A percentile compares a stretch with the other conserved stretches of the same genome.
Conservation (phyloP, 108 stramenopile species). For the Fistulifera solaris region DNA sequence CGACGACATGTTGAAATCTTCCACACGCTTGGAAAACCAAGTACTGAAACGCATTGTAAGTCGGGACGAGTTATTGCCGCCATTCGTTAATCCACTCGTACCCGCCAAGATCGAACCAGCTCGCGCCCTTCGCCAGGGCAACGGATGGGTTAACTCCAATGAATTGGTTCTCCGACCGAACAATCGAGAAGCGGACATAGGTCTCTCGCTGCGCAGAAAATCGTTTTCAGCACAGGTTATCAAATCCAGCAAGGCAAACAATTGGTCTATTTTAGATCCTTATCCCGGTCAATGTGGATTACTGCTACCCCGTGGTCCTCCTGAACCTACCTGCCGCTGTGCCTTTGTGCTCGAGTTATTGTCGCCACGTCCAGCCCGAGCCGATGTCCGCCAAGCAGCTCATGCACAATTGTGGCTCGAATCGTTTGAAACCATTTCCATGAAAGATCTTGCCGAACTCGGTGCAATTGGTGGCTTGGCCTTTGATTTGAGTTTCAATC, state of each 20-base stretch:
- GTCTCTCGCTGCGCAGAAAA: no score
- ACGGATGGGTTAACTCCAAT: neutral
- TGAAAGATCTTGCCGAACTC: constrained; percentile 60
- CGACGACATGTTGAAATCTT: constrained; percentile 40
- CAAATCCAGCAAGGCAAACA: neutral
- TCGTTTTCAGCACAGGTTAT: no score
- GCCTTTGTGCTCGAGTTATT: constrained; percentile 61
- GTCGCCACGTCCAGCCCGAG: constrained; percentile 46
- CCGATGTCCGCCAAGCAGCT: constrained; percentile 39
- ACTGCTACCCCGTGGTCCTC: constrained; percentile 33
- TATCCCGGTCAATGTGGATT: neutral
- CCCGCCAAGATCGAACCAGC: constrained; percentile 41
- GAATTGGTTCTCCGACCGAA: neutral
- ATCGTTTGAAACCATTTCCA: constrained; percentile 48
- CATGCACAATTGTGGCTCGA: constrained; percentile 56
- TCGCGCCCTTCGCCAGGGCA: constrained; percentile 11
- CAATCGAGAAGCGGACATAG: neutral
- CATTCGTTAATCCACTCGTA: constrained; percentile 57
- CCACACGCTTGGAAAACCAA: constrained; percentile 32
- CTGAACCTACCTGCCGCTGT: constrained; percentile 54
- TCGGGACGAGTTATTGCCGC: constrained; percentile 45
- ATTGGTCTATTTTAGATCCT: constrained; percentile 4
- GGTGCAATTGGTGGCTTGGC: constrained; percentile 67
- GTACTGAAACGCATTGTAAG: constrained; percentile 31
- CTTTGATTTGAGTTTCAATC: constrained; percentile 67